Percentiles rank a stretch among this genome's conserved stretches.
Conservation (phyloP, 2,329 filamentous ascomycete genomes). For the Pyricularia grisea region DNA sequence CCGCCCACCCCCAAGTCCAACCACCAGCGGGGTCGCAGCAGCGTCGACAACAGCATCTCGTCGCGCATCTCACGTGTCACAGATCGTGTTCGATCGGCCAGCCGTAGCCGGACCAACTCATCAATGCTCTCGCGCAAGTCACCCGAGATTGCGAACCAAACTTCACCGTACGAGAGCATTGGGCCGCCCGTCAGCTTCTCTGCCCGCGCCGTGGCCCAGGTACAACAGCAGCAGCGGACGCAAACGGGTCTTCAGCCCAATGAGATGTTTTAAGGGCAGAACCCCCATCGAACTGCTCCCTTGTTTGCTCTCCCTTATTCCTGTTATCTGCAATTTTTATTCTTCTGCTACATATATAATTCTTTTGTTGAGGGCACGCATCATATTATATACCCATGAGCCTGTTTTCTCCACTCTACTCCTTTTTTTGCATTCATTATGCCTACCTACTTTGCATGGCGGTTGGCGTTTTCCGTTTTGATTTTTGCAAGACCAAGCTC, state of each 20-base stretch:
- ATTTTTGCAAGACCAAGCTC: neutral
- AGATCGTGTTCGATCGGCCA: constrained; percentile 50
- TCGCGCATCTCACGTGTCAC: constrained; percentile 47
- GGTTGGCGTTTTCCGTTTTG: constrained; percentile 22
- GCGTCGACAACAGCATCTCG: constrained; percentile 39
- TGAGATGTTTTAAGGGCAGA: constrained; percentile 42
- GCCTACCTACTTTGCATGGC: constrained; percentile 17
- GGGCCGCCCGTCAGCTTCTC: constrained; percentile 26
- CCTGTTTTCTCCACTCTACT: neutral
- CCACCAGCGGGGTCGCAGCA: constrained; percentile 49
- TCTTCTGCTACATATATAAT: neutral
- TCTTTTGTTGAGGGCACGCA: neutral
- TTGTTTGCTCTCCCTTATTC: constrained; percentile 3
- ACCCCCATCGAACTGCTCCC: neutral
- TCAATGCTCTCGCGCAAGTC: constrained; percentile 24
- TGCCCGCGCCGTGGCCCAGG: constrained; percentile 23
- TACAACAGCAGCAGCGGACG: constrained; percentile 18
- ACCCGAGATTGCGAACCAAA: constrained; percentile 18
- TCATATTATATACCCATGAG: constrained; percentile 11
- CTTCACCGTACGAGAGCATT: constrained; percentile 31
- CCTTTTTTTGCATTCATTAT: neutral
- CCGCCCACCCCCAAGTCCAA: constrained; percentile 28
- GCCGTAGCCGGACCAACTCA: constrained; percentile 41
- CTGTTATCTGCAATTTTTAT: neutral
- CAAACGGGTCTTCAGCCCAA: constrained; percentile 40